These are phyloP conservation scores for Comarum palustre DNA, from an alignment of 306 rosid genomes.

Conservation along the genomic window DNA sequence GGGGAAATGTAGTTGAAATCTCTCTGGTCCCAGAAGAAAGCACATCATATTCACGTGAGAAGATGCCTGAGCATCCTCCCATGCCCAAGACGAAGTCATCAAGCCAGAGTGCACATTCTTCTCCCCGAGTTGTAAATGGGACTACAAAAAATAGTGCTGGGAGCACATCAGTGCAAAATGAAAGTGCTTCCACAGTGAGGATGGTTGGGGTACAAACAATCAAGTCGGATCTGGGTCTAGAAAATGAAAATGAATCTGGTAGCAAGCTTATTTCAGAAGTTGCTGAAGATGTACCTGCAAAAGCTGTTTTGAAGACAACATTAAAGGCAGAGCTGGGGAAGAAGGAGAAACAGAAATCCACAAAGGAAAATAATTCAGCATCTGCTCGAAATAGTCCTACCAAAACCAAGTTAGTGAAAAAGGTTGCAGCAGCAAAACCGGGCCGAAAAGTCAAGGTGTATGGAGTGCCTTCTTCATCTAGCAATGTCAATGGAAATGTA, in stretches of 20 bases:
- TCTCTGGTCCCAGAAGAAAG: slow-evolving; percentile 57
- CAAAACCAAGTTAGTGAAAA: slow-evolving; percentile 49
- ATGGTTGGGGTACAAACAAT: slow-evolving; percentile 40
- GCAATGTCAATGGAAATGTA: slow-evolving; percentile 42
- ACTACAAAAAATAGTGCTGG: slow-evolving; percentile 22
- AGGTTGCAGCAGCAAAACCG: slow-evolving; percentile 39
- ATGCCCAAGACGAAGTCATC: slow-evolving; percentile 35
- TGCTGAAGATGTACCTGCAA: slow-evolving; percentile 31
- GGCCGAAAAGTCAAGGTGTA: slow-evolving; percentile 66
- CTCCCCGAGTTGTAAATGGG: slow-evolving; percentile 39
- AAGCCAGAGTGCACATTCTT: slow-evolving; percentile 38
- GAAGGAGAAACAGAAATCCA: slow-evolving; percentile 38
- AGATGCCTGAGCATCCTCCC: slow-evolving; percentile 37
- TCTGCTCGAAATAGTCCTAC: slow-evolving; percentile 38
- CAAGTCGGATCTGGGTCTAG: slow-evolving; percentile 28
- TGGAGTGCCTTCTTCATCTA: slow-evolving; percentile 53
- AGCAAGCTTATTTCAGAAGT: slow-evolving; percentile 38
- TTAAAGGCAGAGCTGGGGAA: slow-evolving; percentile 27
- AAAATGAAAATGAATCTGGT: slow-evolving; percentile 24
- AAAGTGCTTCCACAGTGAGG: slow-evolving; percentile 33
- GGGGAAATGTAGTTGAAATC: slow-evolving; percentile 45
- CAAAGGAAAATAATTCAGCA: slow-evolving; percentile 35
- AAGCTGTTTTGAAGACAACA: slow-evolving; percentile 33
- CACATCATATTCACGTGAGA: slow-evolving; percentile 32
- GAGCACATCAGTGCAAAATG: slow-evolving; percentile 29